Conservation (phyloP, 179 eudicot genomes). For the Actinidia arguta region DNA sequence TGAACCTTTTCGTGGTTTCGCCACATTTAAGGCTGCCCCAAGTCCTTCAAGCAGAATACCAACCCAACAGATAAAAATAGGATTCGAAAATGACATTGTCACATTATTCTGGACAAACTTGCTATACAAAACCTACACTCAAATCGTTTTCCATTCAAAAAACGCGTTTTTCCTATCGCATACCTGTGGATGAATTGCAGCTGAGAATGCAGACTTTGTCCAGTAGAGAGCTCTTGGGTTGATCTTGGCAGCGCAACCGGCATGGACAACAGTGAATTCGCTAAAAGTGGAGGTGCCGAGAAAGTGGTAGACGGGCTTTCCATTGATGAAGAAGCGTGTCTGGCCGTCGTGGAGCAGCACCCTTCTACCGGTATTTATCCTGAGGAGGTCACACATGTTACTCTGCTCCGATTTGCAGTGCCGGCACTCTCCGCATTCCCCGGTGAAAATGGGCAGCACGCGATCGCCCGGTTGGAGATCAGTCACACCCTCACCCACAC, state of each 20-base stretch:
- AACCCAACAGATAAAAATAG: background rate
- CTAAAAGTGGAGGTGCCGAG: conserved; percentile 63
- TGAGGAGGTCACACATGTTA: conserved; percentile 58
- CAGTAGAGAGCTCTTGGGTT: conserved; percentile 52
- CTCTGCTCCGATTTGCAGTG: conserved; percentile 57
- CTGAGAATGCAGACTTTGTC: conserved; percentile 60
- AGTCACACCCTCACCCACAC: conserved; percentile 56
- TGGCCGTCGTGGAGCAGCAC: conserved; percentile 49
- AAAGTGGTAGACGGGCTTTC: conserved; percentile 53
- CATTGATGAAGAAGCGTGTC: conserved; percentile 46
- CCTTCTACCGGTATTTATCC: conserved; percentile 60
- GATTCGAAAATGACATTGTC: background rate
- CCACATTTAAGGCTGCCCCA: conserved; percentile 63
- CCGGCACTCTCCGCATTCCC: conserved; percentile 54
- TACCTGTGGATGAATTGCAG: conserved; percentile 63
- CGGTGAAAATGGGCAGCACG: conserved; percentile 60
- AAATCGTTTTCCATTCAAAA: background rate
- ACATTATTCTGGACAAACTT: background rate
- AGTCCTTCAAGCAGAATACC: conserved; percentile 40
- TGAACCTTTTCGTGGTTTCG: conserved; percentile 53
- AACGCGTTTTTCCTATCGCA: background rate
- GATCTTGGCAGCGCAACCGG: conserved; percentile 57
- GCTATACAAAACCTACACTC: too few species aligned
- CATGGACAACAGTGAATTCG: conserved; percentile 59
- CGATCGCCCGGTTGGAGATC: conserved; percentile 56